Evolutionary conservation across 2,329 filamentous ascomycete genomes (phyloP), one percentile per base, ranked within the genome.

Genomic region (Hyphodiscus sp.): DNA sequence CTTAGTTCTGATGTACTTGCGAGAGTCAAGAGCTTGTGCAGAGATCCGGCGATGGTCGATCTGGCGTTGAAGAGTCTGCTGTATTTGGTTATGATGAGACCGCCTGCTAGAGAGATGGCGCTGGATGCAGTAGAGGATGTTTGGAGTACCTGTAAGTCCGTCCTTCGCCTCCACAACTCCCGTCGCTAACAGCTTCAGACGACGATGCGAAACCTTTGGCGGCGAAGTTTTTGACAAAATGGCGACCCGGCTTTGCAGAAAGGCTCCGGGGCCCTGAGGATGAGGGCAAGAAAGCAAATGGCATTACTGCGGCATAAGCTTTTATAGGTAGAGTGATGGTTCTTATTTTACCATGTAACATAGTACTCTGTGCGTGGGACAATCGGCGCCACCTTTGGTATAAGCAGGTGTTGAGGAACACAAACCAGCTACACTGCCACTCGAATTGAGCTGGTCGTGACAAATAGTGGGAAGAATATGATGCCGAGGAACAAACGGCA

Each of bases 1-100:
- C 76, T 99, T 33, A 89, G 84, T 56, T 70, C 75, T 33, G 77
- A 80, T 11, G 83, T 97, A 57, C 76, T 97, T 1, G 77, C 84
- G 46, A 81, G 87, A 48, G 83, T 97, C 38, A 84, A 83, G 70
- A 72, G 74, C 33, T 75, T 87, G 62, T 87, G 84, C 63, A 76
- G 80, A 46, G 83, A 87, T 65, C 84, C 84, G 6, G 80, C 80
- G 46, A 79, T 85, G 58, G 79, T 85, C 20, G 78, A 77, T 55
- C 71, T 87, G 45, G 81, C 82, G 10, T 69, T 87, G 56, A 85
- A 80, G 16, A 86, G 81, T 65, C 69, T 87, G 57, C 69, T 86
- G 59, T 87, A 86, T 60, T 68, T 86, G 64, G 80, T 84, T 45
- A 83, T 86, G 73, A 82, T 86, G 76, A 76, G 81, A 50, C 84